phyloP scores from a whole-genome alignment of 306 rosid genomes.

The Inga leiocalycina region DNA sequence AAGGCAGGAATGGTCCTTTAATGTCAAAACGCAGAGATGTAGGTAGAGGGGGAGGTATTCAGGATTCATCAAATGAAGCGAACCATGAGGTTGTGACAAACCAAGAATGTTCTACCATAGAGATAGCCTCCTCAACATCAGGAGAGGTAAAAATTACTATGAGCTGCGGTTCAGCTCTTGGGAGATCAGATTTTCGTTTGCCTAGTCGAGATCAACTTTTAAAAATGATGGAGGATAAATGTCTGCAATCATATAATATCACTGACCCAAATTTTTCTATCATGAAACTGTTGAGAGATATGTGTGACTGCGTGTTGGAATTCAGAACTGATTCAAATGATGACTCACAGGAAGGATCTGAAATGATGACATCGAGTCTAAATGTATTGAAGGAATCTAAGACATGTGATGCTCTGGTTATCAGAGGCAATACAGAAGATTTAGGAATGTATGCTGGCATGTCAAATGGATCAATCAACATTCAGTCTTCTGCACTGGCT shows the following conservation, averaged over 20 bases:
- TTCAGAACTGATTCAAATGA: slow-evolving; percentile 66
- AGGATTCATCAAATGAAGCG: slow-evolving; percentile 43
- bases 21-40: slow-evolving; percentile 37
- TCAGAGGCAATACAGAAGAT: slow-evolving; percentile 43
- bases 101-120: slow-evolving; percentile 44
- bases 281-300: slow-evolving; percentile 58
- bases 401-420: slow-evolving; percentile 36
- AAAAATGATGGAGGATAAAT: slow-evolving; percentile 78
- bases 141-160: slow-evolving; percentile 85
- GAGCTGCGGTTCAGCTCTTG: slow-evolving; percentile 53
- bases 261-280: slow-evolving; percentile 71
- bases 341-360: slow-evolving; percentile 64
- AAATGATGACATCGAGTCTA: slow-evolving; percentile 42
- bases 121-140: slow-evolving; percentile 55
- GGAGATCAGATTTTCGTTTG: slow-evolving; percentile 56
- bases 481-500: slow-evolving; percentile 33
- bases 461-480: slow-evolving; percentile 47
- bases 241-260: slow-evolving; percentile 66
- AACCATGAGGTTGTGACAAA: slow-evolving; percentile 39
- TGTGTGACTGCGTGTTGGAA: slow-evolving; percentile 67
- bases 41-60: slow-evolving; percentile 36
- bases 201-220: slow-evolving; percentile 58
- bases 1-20: slow-evolving; percentile 39
- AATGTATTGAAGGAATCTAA: slow-evolving; percentile 45
- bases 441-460: slow-evolving; percentile 22